Evolutionary conservation across 2,329 filamentous ascomycete genomes (phyloP).

Genomic region (Bipolaris bicolor): DNA sequence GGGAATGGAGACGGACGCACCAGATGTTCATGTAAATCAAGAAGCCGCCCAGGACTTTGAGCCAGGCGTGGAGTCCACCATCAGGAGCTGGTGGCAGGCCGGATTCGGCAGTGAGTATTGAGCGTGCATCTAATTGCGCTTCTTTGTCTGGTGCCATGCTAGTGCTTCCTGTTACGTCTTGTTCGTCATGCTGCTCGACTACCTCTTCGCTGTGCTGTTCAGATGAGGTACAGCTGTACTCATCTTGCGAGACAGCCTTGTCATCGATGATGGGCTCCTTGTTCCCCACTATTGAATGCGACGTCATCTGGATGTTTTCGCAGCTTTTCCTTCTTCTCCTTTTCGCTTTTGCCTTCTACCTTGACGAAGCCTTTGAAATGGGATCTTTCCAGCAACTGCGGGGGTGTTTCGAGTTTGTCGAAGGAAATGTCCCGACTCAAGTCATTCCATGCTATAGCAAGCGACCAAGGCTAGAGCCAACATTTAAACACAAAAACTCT

Average conservation of each 20-base stretch:
- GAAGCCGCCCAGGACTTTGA: conserved; percentile 49
- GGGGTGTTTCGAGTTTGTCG: too few relatives aligned
- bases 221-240: conserved; percentile 22
- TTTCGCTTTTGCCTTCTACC: background rate
- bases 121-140: conserved; percentile 26
- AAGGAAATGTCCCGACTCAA: background rate
- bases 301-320: conserved; percentile 14
- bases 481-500: background rate
- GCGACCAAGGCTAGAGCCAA: background rate
- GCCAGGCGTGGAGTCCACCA: conserved; percentile 48
- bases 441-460: background rate
- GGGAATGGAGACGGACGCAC: conserved; percentile 19
- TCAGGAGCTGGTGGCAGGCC: conserved; percentile 44
- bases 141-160: conserved; percentile 20
- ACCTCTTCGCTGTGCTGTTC: background rate
- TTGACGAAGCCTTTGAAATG: background rate
- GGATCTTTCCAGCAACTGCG: background rate
- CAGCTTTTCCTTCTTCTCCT: background rate
- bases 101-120: conserved; percentile 30
- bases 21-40: conserved; percentile 50
- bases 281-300: conserved; percentile 18
- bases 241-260: conserved; percentile 22
- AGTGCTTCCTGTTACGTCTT: conserved; percentile 8
- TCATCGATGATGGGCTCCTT: conserved; percentile 22
- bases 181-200: background rate